Base-by-base conservation (phyloP, 2,329 filamentous ascomycete species). In the Penicillium sp. region DNA sequence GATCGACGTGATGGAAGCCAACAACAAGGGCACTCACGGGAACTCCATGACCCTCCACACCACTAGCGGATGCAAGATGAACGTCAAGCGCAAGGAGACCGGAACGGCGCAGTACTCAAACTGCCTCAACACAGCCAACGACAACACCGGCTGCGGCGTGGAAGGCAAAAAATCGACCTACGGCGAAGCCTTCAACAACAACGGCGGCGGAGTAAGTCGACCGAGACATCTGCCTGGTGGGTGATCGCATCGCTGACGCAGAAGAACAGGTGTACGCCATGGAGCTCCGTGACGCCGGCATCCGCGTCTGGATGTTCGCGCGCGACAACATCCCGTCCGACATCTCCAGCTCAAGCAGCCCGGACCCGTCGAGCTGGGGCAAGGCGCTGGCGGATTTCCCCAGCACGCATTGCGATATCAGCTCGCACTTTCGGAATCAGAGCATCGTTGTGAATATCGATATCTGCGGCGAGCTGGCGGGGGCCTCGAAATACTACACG, bases 381-480 rank as follows among this genome's bases (percentile, higher is more conserved):
- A 67, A 65, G 2, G 79, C 83, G 1, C 54, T 76, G 7, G 80
- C 81, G 2, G 82, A 86, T 43, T 84, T 84, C 57, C 82, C 82
- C 7, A 73, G 67, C 52, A 84, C 81, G 0, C 60, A 76, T 32
- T 85, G 81, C 62, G 66, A 80, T 42, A 77, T 84, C 27, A 61
- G 63, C 4, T 69, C 64, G 4, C 79, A 83, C 54, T 84, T 84
- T 60, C 69, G 63, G 41, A 84, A 84, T 55, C 75, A 82, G 58
- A 81, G 77, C 48, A 83, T 84, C 50, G 72, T 84, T 43, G 74
- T 75, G 33, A 83, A 84, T 50, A 83, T 84, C 47, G 77, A 81
- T 53, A 63, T 85, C 6, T 85, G 81, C 47, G 81, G 81, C 2
- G 62, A 74, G 25, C 69, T 76, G 52, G 75, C 75, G 4, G 4